These are phyloP conservation scores for Pulveroboletus ravenelii DNA, from an alignment of 768 basidiomycete species.

Conservation along the genomic window DNA sequence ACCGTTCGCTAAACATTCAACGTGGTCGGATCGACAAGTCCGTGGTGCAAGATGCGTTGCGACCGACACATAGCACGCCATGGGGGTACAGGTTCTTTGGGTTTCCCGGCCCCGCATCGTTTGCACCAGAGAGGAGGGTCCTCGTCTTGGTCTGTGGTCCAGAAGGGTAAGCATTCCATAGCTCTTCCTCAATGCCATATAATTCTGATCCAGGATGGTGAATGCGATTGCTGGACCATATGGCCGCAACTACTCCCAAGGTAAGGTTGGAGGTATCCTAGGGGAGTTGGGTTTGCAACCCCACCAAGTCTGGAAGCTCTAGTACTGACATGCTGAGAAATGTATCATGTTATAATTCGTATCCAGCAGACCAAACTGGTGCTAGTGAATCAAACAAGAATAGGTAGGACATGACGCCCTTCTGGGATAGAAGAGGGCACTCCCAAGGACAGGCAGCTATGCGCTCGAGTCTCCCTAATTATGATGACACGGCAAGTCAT, in stretches of 20 bases:
- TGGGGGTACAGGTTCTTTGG: conserved; percentile 32
- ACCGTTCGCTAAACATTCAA: conserved; percentile 27
- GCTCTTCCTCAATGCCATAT: not conserved
- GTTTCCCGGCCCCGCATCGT: conserved; percentile 1
- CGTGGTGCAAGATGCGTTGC: conserved; percentile 42
- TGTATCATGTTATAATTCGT: not conserved
- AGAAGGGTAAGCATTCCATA: conserved; percentile 53
- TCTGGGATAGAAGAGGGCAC: not conserved
- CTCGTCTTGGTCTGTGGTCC: conserved; percentile 82
- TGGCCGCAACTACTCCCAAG: conserved; percentile 73
- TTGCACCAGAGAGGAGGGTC: conserved; percentile 35
- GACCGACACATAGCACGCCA: conserved; percentile 18
- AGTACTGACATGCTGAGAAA: not conserved
- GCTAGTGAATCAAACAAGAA: not conserved
- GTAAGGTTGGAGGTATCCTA: conserved; percentile 61
- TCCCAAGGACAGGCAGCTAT: not conserved
- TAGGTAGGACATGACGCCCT: not conserved
- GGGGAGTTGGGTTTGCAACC: conserved; percentile 58
- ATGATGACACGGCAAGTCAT: conserved; percentile 26
- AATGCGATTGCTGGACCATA: conserved; percentile 69
- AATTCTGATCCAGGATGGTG: conserved; percentile 55
- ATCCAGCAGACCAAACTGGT: not conserved
- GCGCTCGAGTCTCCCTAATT: not conserved
- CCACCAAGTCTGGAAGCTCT: conserved; percentile 69
- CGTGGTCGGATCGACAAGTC: conserved; percentile 53